A percentile compares a stretch with the other conserved stretches of the same genome.
Conservation (phyloP, 2,329 filamentous ascomycete species). For the Hymenoscyphus linearis region DNA sequence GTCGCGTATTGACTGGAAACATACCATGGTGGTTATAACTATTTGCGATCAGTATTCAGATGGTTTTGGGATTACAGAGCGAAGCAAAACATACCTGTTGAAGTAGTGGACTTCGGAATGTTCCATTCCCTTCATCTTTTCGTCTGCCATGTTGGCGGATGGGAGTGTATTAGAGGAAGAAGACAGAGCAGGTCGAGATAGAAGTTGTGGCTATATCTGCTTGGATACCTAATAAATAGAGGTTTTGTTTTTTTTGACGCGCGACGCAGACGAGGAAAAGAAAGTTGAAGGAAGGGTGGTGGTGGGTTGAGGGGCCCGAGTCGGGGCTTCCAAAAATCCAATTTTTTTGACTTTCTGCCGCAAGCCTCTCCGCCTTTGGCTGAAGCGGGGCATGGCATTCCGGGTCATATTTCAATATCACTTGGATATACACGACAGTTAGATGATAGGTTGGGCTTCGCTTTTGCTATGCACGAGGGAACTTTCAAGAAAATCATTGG, state of each 20-base stretch:
- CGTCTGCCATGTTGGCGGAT: conserved; percentile 43
- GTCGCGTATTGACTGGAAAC: conserved; percentile 28
- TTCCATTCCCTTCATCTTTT: conserved; percentile 39
- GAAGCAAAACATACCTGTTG: conserved; percentile 65
- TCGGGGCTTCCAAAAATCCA: background rate
- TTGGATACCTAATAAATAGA: background rate
- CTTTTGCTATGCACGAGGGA: too few species aligned
- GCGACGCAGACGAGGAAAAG: background rate
- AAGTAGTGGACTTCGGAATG: conserved; percentile 95
- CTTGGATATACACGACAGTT: background rate
- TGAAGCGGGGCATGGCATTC: background rate
- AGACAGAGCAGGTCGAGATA: background rate
- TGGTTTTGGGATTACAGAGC: background rate
- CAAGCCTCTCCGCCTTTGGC: background rate
- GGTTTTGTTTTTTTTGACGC: background rate
- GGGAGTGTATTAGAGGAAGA: background rate
- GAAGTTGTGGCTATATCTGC: background rate
- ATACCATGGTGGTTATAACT: conserved; percentile 98
- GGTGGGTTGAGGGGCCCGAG: background rate
- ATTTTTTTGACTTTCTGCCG: conserved; percentile 1
- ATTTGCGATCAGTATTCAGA: conserved; percentile 15
- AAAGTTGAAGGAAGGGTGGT: background rate
- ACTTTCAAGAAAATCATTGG: background rate
- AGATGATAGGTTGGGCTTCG: too few species aligned
- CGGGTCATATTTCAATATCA: background rate